These are phyloP conservation scores for Trichophyton benhamiae DNA, from an alignment of 2,329 filamentous ascomycete genomes.

Conservation along the genomic window DNA sequence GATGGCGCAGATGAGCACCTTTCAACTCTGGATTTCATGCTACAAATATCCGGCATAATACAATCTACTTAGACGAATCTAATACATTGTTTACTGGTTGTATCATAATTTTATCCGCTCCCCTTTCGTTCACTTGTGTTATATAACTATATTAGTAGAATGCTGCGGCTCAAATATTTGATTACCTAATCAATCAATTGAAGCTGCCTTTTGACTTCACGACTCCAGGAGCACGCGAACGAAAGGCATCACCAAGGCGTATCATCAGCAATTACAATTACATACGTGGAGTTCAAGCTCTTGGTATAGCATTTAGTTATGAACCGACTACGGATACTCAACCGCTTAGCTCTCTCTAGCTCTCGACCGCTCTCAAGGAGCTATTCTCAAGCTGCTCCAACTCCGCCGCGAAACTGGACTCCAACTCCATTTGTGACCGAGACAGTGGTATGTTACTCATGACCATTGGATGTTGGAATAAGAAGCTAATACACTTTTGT, in stretches of 20 bases:
- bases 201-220: no score
- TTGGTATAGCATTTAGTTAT: slow-evolving; percentile 6
- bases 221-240: background rate
- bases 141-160: background rate
- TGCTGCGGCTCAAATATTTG: no score
- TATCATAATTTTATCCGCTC: background rate
- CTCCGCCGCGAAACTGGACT: slow-evolving; percentile 33
- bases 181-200: no score
- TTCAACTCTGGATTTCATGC: slow-evolving; percentile 69
- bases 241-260: background rate
- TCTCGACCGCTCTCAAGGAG: slow-evolving; percentile 8
- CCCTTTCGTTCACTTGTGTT: background rate
- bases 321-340: slow-evolving; percentile 13
- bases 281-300: background rate
- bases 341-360: slow-evolving; percentile 6
- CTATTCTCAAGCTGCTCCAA: slow-evolving; percentile 9
- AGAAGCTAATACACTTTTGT: background rate
- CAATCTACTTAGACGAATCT: background rate
- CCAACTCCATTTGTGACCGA: slow-evolving; percentile 45
- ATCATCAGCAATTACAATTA: background rate
- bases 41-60: slow-evolving; percentile 56
- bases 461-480: background rate
- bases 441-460: slow-evolving; percentile 39
- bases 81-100: background rate
- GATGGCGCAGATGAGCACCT: slow-evolving; percentile 95